Conservation (phyloP, 768 basidiomycete genomes). For the Clitopilus hobsonii region DNA sequence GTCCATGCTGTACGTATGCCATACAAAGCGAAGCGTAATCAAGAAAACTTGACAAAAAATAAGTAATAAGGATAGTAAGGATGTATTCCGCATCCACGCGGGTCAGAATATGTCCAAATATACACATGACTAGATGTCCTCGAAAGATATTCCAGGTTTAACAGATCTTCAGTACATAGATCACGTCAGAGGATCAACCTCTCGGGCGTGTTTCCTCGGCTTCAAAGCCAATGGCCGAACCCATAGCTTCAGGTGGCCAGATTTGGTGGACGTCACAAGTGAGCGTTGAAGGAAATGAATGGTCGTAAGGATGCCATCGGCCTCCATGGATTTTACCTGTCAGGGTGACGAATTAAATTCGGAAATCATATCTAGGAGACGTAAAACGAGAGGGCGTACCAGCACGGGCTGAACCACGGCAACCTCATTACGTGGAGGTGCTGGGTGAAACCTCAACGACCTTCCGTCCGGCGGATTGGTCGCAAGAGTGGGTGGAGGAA, state of each 20-base stretch:
- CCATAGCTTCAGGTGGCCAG: constrained; percentile 81
- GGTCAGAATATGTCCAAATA: too few species aligned
- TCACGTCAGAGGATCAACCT: not conserved
- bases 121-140: too few species aligned
- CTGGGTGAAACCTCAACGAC: constrained; percentile 69
- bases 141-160: not conserved
- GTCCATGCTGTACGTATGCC: too few species aligned
- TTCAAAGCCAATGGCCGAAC: constrained; percentile 62
- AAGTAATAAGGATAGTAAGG: too few species aligned
- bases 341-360: not conserved
- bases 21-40: too few species aligned
- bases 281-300: constrained; percentile 76
- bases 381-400: constrained; percentile 37
- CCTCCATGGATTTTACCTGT: constrained; percentile 78
- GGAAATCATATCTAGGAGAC: too few species aligned
- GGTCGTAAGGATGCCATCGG: constrained; percentile 70
- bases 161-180: not conserved
- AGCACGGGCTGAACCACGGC: constrained; percentile 88
- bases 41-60: too few species aligned
- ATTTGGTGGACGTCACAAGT: constrained; percentile 74
- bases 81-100: too few species aligned
- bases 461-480: constrained; percentile 30
- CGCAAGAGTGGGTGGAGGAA: constrained; percentile 42
- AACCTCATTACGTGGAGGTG: constrained; percentile 87
- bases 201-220: constrained; percentile 17